phyloP scores from a whole-genome alignment of 2,329 filamentous ascomycete species.

The Catunica adiposa region DNA sequence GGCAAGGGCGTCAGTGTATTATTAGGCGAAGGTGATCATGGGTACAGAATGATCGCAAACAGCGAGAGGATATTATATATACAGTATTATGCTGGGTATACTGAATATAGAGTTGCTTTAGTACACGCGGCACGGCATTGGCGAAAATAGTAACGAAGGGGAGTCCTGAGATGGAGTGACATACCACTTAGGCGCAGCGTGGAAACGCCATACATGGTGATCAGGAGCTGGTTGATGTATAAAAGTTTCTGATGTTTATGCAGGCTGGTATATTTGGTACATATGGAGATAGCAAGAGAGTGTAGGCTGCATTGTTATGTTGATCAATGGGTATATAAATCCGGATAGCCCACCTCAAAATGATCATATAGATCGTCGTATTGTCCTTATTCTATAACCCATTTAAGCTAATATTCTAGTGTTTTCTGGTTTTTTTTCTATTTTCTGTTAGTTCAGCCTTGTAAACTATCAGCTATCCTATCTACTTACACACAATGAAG shows the following conservation, averaged over 20 bases:
- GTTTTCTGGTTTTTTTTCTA: background rate
- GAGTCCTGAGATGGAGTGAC: background rate
- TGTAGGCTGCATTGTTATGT: background rate
- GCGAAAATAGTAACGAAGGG: constrained; percentile 1
- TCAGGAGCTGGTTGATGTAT: background rate
- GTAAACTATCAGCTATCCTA: background rate
- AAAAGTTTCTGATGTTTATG: background rate
- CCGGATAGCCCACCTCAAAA: background rate
- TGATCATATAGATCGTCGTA: background rate
- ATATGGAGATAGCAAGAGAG: background rate
- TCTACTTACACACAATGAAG: background rate
- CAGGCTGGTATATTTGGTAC: background rate
- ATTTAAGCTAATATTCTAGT: background rate
- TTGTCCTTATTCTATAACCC: too few relatives aligned
- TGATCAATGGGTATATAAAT: background rate
- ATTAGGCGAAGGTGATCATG: too few relatives aligned
- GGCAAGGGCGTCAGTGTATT: too few relatives aligned
- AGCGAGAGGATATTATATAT: background rate
- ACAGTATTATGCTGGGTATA: background rate
- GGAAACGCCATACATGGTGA: background rate
- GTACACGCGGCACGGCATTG: background rate
- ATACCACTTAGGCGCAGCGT: background rate
- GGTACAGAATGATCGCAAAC: too few relatives aligned
- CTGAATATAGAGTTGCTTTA: background rate
- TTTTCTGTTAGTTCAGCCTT: background rate